Percentiles rank a stretch among this genome's conserved stretches.
Evolutionary conservation across 306 rosid species (phyloP).

Genomic region (Nissolia schottii): DNA sequence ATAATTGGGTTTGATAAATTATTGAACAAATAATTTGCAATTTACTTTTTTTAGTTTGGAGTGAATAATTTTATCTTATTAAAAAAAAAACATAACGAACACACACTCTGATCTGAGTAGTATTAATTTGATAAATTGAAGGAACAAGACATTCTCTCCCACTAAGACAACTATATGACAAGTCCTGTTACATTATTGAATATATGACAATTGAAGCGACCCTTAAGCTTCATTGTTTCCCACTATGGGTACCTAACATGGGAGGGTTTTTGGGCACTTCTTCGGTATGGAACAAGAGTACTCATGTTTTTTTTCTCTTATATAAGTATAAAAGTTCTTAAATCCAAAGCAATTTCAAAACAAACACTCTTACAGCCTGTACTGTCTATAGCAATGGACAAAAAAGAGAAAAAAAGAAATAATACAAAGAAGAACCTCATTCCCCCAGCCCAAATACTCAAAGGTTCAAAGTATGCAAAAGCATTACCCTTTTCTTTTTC

Average conservation of each 20-base stretch:
- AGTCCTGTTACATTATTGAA: slow-evolving; percentile 31
- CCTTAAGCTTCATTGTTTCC: slow-evolving; percentile 66
- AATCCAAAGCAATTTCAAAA: slow-evolving; percentile 43
- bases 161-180: slow-evolving; percentile 59
- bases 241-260: slow-evolving; percentile 57
- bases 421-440: slow-evolving; percentile 26
- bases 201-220: no score
- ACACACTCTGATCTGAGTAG: neutral
- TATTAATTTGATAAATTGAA: slow-evolving; percentile 20
- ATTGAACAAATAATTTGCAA: slow-evolving; percentile 5
- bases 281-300: slow-evolving; percentile 21
- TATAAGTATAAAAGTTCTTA: slow-evolving; percentile 1
- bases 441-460: slow-evolving; percentile 19
- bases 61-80: neutral
- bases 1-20: neutral
- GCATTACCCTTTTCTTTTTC: slow-evolving; percentile 4
- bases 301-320: slow-evolving; percentile 18
- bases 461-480: slow-evolving; percentile 31
- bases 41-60: neutral
- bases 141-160: slow-evolving; percentile 34
- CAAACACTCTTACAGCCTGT: slow-evolving; percentile 56
- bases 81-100: neutral
- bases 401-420: neutral
- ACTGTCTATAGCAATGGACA: slow-evolving; percentile 9
- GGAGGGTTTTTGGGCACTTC: slow-evolving; percentile 33